Conservation (phyloP, 139 green algal genomes). For the Tetraselmis striata region DNA sequence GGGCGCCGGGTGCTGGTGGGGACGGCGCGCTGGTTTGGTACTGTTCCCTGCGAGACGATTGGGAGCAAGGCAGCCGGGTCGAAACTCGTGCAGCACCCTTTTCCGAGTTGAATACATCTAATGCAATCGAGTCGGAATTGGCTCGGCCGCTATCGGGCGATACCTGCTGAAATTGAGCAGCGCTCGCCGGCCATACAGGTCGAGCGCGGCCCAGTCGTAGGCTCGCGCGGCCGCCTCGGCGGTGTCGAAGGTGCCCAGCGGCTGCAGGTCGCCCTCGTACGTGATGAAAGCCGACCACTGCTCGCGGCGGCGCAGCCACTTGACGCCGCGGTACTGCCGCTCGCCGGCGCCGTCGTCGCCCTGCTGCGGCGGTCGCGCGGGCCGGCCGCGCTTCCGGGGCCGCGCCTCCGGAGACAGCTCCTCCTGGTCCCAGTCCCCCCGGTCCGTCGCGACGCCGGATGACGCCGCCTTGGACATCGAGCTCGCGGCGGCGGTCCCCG, state of each 20-base stretch:
- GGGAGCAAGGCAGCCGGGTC: too few relatives aligned
- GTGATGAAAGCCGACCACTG: not conserved
- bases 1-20: not conserved
- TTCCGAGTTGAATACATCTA: too few relatives aligned
- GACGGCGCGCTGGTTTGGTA: not conserved
- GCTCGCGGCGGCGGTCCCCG: too few relatives aligned
- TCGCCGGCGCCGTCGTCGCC: not conserved
- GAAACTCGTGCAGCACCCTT: too few relatives aligned
- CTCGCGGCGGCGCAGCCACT: not conserved
- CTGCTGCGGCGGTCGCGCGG: not conserved
- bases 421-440: too few relatives aligned
- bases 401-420: too few relatives aligned
- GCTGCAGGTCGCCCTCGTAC: not conserved
- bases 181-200: constrained; percentile 3
- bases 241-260: constrained; percentile 13
- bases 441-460: too few relatives aligned
- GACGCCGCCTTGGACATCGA: too few relatives aligned
- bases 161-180: constrained; percentile 6
- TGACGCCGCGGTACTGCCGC: not conserved
- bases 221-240: constrained; percentile 1
- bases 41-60: not conserved
- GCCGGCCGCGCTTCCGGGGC: not conserved
- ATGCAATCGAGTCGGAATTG: too few relatives aligned
- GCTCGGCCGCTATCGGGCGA: too few relatives aligned
- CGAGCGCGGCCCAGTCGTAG: constrained; percentile 7